Conservation (phyloP, 371 early-diverging fungal species). For the Haplosporangium sp. region DNA sequence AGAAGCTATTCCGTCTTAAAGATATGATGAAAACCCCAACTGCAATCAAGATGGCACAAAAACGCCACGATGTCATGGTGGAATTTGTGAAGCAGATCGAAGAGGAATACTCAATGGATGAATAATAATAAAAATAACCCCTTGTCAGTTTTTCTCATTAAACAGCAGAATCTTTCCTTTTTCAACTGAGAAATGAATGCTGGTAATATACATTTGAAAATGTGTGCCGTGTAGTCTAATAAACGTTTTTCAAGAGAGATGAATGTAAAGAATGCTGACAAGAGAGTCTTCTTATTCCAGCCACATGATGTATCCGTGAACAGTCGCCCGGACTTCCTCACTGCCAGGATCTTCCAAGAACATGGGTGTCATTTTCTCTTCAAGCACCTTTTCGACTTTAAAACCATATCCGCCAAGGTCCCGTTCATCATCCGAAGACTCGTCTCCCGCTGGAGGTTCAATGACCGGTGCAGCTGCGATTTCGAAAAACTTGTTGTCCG, state of each 20-base stretch:
- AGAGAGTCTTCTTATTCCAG: constrained; percentile 15
- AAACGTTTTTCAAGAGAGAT: not conserved
- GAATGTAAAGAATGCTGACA: not conserved
- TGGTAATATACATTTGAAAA: constrained; percentile 6
- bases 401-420: constrained; percentile 75
- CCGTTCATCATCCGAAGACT: constrained; percentile 60
- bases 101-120: constrained; percentile 60
- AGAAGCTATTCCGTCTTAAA: constrained; percentile 71
- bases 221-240: not conserved
- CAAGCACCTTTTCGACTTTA: constrained; percentile 73
- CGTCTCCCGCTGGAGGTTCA: constrained; percentile 47
- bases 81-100: constrained; percentile 63
- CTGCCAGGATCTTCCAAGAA: constrained; percentile 91
- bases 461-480: constrained; percentile 69
- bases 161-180: too few relatives aligned
- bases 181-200: not conserved
- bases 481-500: constrained; percentile 86
- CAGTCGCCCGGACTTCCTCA: constrained; percentile 82
- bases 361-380: constrained; percentile 83
- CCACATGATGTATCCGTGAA: constrained; percentile 75
- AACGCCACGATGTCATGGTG: constrained; percentile 65
- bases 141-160: too few relatives aligned
- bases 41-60: constrained; percentile 64
- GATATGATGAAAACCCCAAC: constrained; percentile 69
- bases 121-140: constrained; percentile 1